phyloP scores from a whole-genome alignment of 768 basidiomycete species.

The Tricholoma terreum region DNA sequence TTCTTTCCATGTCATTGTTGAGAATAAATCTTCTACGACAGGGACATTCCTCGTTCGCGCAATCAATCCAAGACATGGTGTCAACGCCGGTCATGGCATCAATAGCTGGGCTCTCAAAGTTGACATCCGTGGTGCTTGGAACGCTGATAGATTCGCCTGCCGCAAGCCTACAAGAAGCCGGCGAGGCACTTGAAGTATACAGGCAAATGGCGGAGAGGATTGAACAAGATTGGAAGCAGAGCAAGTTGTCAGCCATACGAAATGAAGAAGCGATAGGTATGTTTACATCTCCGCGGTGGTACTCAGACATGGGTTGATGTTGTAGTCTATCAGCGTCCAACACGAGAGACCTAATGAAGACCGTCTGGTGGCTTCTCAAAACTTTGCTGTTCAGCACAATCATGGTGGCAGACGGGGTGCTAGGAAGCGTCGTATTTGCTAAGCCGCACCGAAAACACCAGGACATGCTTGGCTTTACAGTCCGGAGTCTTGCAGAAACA shows the following conservation, averaged over 20 bases:
- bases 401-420: conserved; percentile 63
- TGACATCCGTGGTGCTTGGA: conserved; percentile 33
- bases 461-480: conserved; percentile 6
- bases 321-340: conserved; percentile 33
- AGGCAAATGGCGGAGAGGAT: conserved; percentile 38
- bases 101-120: conserved; percentile 39
- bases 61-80: conserved; percentile 30
- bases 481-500: conserved; percentile 45
- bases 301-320: not conserved
- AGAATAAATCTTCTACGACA: conserved; percentile 6
- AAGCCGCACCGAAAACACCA: conserved; percentile 31
- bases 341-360: conserved; percentile 41
- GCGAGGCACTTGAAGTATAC: conserved; percentile 31
- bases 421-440: conserved; percentile 53
- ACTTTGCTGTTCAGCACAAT: conserved; percentile 71
- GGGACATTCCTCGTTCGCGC: conserved; percentile 28
- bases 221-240: conserved; percentile 48
- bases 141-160: conserved; percentile 35
- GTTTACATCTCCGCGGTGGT: not conserved
- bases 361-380: conserved; percentile 68
- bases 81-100: conserved; percentile 35
- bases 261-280: conserved; percentile 32
- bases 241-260: conserved; percentile 32
- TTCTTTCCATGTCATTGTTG: not conserved
- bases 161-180: conserved; percentile 18